Evolutionary conservation across 176 grass and related monocot genomes (phyloP).

Genomic region (Oryza glumipatula): DNA sequence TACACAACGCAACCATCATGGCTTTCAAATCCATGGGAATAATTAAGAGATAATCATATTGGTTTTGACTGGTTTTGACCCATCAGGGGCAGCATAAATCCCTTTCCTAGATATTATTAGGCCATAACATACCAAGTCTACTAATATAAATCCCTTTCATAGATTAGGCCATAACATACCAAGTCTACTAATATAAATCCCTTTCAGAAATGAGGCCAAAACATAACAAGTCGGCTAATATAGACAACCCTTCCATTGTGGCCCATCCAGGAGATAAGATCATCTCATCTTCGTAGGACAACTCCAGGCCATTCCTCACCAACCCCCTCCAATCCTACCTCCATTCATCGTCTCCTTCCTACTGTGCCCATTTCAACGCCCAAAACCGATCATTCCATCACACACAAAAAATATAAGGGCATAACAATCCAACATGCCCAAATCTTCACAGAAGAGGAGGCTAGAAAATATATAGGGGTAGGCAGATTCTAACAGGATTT

Average conservation of each 20-base stretch:
- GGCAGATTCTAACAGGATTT: conserved; percentile 30
- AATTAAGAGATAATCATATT: background rate
- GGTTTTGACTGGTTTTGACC: background rate
- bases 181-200: too few species aligned
- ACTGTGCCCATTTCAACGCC: background rate
- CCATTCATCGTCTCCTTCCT: background rate
- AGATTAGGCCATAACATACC: too few species aligned
- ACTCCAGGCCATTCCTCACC: conserved; percentile 17
- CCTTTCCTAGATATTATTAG: background rate
- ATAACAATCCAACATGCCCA: background rate
- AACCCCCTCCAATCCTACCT: conserved; percentile 1
- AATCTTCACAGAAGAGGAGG: background rate
- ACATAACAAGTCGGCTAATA: too few species aligned
- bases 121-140: too few species aligned
- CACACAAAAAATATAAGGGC: background rate
- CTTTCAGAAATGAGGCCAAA: background rate
- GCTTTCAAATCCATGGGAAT: too few species aligned
- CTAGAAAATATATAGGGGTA: background rate
- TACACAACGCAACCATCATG: too few species aligned
- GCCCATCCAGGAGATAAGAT: conserved; percentile 38
- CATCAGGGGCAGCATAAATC: too few species aligned
- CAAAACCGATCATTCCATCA: background rate
- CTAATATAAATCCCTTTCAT: too few species aligned
- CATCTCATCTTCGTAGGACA: conserved; percentile 1
- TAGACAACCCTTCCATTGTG: background rate